Percentiles rank a stretch among this genome's conserved stretches.
phyloP scores from a whole-genome alignment of 2,329 filamentous ascomycete genomes.

The Saccharata proteae region DNA sequence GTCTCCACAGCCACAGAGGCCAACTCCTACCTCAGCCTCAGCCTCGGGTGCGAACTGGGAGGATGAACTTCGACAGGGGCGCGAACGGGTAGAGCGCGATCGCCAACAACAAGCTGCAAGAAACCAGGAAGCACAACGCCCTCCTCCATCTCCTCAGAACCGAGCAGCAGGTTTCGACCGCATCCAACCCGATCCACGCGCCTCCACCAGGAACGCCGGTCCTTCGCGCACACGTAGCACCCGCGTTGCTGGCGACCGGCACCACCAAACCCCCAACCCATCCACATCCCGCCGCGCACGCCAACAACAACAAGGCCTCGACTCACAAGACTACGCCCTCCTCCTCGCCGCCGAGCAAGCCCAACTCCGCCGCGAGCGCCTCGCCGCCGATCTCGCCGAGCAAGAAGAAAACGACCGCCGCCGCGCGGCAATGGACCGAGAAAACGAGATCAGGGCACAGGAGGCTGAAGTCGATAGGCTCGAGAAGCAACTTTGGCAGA shows the following conservation, averaged over 20 bases:
- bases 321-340: conserved; percentile 1
- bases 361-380: conserved; percentile 2
- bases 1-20: background rate
- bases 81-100: too few species aligned
- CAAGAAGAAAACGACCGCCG: background rate
- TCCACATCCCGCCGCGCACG: background rate
- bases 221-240: background rate
- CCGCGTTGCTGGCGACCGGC: background rate
- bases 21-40: background rate
- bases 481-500: background rate
- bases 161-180: too few species aligned
- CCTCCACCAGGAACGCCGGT: background rate
- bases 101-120: background rate
- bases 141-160: conserved; percentile 1
- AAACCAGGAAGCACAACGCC: background rate
- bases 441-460: too few species aligned
- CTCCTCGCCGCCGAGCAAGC: conserved; percentile 1
- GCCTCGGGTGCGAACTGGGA: too few species aligned
- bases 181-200: background rate
- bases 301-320: background rate
- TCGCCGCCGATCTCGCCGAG: background rate
- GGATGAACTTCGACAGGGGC: too few species aligned
- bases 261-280: too few species aligned
- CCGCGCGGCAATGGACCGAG: too few species aligned
- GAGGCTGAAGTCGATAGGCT: too few species aligned